phyloP scores from a whole-genome alignment of 768 basidiomycete genomes.

The Lactarius sp. region DNA sequence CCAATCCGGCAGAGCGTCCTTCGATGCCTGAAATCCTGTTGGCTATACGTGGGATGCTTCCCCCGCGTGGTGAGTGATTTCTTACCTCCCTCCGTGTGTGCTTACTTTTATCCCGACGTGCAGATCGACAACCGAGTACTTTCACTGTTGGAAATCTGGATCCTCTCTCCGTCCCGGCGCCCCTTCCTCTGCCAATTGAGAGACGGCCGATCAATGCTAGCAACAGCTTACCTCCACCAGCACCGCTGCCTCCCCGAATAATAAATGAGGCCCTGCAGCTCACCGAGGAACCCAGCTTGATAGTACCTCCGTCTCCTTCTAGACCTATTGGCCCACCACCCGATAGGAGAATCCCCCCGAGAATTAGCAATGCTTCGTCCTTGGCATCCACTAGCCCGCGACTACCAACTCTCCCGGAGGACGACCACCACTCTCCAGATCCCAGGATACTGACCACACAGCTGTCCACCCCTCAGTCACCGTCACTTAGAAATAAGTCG shows the following conservation, averaged over 20 bases:
- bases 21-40: slow-evolving; percentile 1
- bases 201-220: background rate
- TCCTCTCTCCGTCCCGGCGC: background rate
- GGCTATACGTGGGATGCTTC: background rate
- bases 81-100: background rate
- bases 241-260: background rate
- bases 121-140: background rate
- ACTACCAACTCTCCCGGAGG: slow-evolving; percentile 15
- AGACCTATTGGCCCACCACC: background rate
- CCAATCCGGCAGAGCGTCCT: background rate
- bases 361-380: background rate
- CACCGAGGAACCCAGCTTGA: background rate
- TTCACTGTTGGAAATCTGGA: background rate
- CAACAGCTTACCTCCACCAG: background rate
- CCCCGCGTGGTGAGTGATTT: slow-evolving; percentile 1
- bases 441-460: background rate
- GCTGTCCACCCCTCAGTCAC: background rate
- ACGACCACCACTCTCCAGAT: background rate
- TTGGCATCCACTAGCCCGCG: background rate
- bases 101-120: background rate
- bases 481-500: background rate
- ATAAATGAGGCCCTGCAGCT: background rate
- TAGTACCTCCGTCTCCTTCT: no score
- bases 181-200: background rate
- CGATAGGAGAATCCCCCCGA: background rate